phyloP scores from a whole-genome alignment of 2,329 filamentous ascomycete species.

The Diaporthe sp. region DNA sequence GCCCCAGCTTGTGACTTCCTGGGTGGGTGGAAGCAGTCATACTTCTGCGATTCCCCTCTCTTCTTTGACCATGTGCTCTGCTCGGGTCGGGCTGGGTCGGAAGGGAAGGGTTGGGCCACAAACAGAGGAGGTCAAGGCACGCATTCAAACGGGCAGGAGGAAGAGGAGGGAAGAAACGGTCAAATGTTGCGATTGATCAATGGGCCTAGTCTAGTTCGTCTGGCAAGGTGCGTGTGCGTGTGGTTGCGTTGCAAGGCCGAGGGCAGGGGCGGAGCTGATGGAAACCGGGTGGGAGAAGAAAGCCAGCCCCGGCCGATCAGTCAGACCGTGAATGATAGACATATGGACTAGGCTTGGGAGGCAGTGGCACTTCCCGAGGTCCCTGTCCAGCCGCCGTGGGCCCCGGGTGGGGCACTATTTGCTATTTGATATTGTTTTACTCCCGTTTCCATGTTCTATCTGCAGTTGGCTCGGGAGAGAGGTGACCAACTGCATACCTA shows the following conservation, averaged over 20 bases:
- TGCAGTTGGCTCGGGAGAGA: constrained; percentile 21
- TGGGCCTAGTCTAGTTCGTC: constrained; percentile 6
- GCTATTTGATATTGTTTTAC: neutral
- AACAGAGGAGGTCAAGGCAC: constrained; percentile 3
- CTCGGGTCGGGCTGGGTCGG: neutral
- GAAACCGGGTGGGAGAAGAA: constrained; percentile 1
- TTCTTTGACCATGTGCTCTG: constrained; percentile 15
- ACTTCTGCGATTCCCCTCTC: neutral
- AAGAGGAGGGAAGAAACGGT: neutral
- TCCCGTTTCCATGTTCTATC: neutral
- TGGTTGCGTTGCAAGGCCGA: neutral
- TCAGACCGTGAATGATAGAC: constrained; percentile 29
- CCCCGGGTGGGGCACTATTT: neutral
- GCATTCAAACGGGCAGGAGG: neutral
- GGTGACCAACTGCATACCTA: constrained; percentile 4
- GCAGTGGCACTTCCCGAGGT: neutral
- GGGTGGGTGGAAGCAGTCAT: constrained; percentile 8
- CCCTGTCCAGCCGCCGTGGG: constrained; percentile 8
- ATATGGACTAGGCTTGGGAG: neutral
- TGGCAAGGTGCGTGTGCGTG: neutral
- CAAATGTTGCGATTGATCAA: neutral
- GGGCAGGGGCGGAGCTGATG: neutral
- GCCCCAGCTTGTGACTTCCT: constrained; percentile 8
- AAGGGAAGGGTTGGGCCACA: neutral
- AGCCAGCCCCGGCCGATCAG: constrained; percentile 21